Conservation (phyloP, 257 asterid genomes). For the Eucommia ulmoides region DNA sequence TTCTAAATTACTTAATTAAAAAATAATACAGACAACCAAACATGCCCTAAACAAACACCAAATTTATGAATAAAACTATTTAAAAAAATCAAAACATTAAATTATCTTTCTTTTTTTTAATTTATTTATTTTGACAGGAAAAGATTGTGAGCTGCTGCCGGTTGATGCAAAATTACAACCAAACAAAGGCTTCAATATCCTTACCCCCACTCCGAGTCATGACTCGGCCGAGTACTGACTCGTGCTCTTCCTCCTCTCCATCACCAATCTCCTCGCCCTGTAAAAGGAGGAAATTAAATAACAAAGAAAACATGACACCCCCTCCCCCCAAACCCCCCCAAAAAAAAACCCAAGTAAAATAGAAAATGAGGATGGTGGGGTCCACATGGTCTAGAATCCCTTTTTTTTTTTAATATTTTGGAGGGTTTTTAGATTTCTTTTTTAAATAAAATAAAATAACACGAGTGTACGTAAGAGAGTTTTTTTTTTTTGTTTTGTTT, state of each 20-base stretch:
- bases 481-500: conserved; percentile 18
- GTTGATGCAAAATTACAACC: conserved; percentile 22
- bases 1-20: no score
- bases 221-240: conserved; percentile 40
- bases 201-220: conserved; percentile 73
- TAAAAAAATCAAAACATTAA: no score
- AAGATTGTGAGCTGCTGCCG: conserved; percentile 44
- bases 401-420: conserved; percentile 36
- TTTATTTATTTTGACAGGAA: conserved; percentile 36
- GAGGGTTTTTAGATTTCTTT: conserved; percentile 35
- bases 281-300: conserved; percentile 69
- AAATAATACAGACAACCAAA: background rate
- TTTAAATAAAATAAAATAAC: conserved; percentile 41
- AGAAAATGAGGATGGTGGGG: conserved; percentile 20
- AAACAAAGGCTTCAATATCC: conserved; percentile 50
- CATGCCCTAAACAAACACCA: no score
- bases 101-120: no score
- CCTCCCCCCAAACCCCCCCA: no score
- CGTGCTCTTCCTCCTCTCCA: conserved; percentile 30
- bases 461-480: conserved; percentile 22
- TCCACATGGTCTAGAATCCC: conserved; percentile 44
- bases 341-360: background rate
- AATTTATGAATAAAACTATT: no score
- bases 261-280: conserved; percentile 31
- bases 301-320: conserved; percentile 7